Conservation (phyloP, 495 filamentous ascomycete species). For the Aspergillus asperescens region DNA sequence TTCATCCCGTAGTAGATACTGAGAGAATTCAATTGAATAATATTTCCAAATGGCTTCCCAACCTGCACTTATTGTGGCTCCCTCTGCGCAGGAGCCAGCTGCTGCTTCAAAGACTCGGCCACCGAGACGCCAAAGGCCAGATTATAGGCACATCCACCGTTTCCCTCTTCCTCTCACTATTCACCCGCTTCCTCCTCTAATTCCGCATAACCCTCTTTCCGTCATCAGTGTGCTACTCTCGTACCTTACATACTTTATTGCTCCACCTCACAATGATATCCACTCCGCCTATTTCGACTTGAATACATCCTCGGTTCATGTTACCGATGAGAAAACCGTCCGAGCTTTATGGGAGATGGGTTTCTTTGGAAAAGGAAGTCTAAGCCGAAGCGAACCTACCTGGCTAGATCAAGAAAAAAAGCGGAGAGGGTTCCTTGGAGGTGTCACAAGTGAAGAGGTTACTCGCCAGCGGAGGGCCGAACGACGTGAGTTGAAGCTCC, state of each 20-base stretch:
- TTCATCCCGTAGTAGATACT: conserved; percentile 20
- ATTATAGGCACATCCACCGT: conserved; percentile 66
- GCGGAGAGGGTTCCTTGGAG: conserved; percentile 56
- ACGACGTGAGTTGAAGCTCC: conserved; percentile 77
- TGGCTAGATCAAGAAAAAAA: conserved; percentile 83
- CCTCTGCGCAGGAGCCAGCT: conserved; percentile 17
- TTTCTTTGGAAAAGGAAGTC: conserved; percentile 89
- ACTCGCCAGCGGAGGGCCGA: conserved; percentile 75
- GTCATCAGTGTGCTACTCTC: conserved; percentile 70
- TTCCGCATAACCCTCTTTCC: conserved; percentile 89
- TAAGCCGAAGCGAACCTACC: conserved; percentile 89
- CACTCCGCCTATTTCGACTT: conserved; percentile 72
- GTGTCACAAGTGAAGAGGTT: conserved; percentile 66
- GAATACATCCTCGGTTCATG: conserved; percentile 76
- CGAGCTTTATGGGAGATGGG: conserved; percentile 88
- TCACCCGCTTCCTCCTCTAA: conserved; percentile 76
- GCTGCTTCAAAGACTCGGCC: conserved; percentile 19
- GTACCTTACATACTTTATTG: conserved; percentile 67
- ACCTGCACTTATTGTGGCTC: conserved; percentile 6
- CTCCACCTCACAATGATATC: conserved; percentile 62
- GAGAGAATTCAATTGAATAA: conserved; percentile 12
- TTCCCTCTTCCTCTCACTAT: conserved; percentile 73
- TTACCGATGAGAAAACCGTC: conserved; percentile 69
- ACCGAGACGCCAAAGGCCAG: conserved; percentile 55
- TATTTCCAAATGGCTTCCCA: conserved; percentile 16